Conservation (phyloP, 2,329 filamentous ascomycete species). For the Talaromyces sp. region DNA sequence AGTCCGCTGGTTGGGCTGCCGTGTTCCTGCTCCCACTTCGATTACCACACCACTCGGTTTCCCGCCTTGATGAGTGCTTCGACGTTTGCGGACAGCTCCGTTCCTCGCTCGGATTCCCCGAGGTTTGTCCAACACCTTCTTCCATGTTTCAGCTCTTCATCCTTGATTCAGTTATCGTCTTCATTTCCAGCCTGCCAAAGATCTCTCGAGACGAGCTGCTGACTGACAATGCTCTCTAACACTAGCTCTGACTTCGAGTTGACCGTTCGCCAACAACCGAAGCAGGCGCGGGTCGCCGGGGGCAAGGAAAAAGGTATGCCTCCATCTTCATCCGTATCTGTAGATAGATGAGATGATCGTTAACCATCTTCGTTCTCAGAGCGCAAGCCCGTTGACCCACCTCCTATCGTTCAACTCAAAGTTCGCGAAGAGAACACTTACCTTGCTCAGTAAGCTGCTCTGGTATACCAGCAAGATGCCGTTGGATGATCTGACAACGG, state of each 20-base stretch:
- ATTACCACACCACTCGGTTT: conserved; percentile 4
- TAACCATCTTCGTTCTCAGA: conserved; percentile 41
- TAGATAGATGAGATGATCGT: background rate
- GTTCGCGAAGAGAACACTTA: conserved; percentile 44
- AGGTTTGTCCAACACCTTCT: conserved; percentile 26
- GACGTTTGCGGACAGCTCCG: conserved; percentile 35
- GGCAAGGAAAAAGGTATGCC: conserved; percentile 67
- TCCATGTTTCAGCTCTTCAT: conserved; percentile 11
- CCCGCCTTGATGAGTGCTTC: conserved; percentile 38
- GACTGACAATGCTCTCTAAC: conserved; percentile 34
- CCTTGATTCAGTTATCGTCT: conserved; percentile 1
- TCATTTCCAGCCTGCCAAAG: background rate
- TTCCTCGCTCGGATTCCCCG: conserved; percentile 34
- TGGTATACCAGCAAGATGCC: conserved; percentile 13
- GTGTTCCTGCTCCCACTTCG: background rate
- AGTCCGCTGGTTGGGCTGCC: background rate
- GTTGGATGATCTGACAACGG: conserved; percentile 5
- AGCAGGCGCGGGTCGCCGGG: conserved; percentile 60
- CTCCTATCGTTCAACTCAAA: conserved; percentile 71
- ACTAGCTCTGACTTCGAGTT: conserved; percentile 53
- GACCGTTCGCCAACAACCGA: conserved; percentile 60
- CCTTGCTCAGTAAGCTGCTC: conserved; percentile 53
- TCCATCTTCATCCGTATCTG: background rate
- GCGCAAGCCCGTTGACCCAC: conserved; percentile 78
- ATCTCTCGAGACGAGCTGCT: background rate